phyloP scores from a whole-genome alignment of 164 flowering plant genomes.

The Cinnamomum micranthum region DNA sequence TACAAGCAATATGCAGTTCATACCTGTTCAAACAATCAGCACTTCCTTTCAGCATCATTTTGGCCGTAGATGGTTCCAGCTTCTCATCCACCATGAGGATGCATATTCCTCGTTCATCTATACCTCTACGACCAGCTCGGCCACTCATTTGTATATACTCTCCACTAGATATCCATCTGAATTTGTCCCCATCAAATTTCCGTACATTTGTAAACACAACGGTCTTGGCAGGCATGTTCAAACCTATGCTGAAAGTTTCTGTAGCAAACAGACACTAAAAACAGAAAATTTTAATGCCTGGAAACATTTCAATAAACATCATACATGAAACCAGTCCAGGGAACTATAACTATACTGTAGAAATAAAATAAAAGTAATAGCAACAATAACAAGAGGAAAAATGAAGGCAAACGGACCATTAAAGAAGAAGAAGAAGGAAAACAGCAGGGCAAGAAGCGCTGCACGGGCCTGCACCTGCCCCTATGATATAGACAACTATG shows the following conservation, averaged over 20 bases:
- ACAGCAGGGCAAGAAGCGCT: too few relatives aligned
- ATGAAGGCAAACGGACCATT: neutral
- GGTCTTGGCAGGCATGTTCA: conserved; percentile 99
- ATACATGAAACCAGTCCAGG: neutral
- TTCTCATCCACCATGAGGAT: conserved; percentile 98
- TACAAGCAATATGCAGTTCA: neutral
- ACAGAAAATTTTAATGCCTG: conserved; percentile 5
- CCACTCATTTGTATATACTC: conserved; percentile 99
- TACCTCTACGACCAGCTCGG: conserved; percentile 98
- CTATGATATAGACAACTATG: too few relatives aligned
- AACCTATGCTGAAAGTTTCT: conserved; percentile 98
- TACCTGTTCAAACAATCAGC: conserved; percentile 98
- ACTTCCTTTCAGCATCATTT: conserved; percentile 90
- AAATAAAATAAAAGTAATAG: too few relatives aligned
- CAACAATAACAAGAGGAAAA: too few relatives aligned
- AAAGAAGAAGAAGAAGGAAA: too few relatives aligned
- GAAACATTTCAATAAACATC: neutral
- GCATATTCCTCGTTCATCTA: conserved; percentile 95
- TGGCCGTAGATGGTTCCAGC: conserved; percentile 96
- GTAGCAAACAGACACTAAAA: conserved; percentile 96
- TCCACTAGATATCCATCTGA: conserved; percentile 98
- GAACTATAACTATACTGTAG: neutral
- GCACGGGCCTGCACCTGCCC: too few relatives aligned
- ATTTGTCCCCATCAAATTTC: conserved; percentile 97
- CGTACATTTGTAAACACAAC: conserved; percentile 97